Evolutionary conservation across 306 rosid species (phyloP), one percentile per base, ranked within the genome.

Genomic region (Cyclanthera cordifolia): DNA sequence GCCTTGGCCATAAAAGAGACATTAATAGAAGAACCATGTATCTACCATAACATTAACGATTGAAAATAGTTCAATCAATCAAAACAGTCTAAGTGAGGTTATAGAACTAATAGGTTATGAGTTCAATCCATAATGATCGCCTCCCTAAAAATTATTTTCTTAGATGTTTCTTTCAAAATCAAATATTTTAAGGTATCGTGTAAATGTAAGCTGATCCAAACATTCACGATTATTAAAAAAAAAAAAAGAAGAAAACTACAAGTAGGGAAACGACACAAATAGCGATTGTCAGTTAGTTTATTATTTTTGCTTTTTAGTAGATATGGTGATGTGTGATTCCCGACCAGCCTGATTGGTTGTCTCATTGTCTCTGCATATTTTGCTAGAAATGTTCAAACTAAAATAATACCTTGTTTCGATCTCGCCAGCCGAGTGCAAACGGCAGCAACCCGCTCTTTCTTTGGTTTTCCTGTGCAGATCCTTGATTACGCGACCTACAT

Each of bases 381-480:
- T 1, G 23, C 51, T 11, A 15, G 17, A 39, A 61, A 13, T 41
- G 30, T 30, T 41, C 39, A 21, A 41, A 20, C 52, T 12, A 13
- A 10, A 20, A 63, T 39, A 11, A 41, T 17, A 93, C 98, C 98
- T 84, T 89, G 81, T 71, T 84, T 80, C 77, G 83, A 75, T 92
- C 98, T 59, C 95, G 95, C 96, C 96, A 93, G 50, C 98, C 95
- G 43, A 87, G 84, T 78, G 89, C 93, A 83, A 93, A 93, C 34
- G 85, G 79, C 57, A 86, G 79, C 74, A 92, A 81, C 47, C 95
- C 72, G 16, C 61, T 34, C 83, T 76, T 92, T 68, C 79, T 85
- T 64, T 88, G 27, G 79, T 41, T 82, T 49, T 80, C 96, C 41
- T 27, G 69, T 45, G 49, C 73, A 16, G 86, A 70, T 50, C 79